Evolutionary conservation across 371 early-diverging fungal genomes (phyloP).

Genomic region (Funneliformis caledonium): DNA sequence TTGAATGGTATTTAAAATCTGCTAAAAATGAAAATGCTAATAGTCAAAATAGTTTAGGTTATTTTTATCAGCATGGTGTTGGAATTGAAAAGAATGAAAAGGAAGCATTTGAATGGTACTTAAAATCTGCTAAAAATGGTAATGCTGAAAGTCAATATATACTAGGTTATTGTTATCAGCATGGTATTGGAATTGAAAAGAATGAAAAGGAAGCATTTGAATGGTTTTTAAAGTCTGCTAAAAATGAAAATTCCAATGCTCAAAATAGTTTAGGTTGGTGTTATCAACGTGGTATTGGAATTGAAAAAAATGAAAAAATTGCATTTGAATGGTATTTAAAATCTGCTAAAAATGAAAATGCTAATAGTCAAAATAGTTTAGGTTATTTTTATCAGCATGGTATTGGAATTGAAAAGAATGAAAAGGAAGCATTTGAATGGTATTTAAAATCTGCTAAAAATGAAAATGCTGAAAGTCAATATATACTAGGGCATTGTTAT

Average conservation of each 20-base stretch:
- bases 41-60: background rate
- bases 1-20: background rate
- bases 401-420: background rate
- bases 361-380: background rate
- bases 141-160: background rate
- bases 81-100: background rate
- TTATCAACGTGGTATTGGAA: no score
- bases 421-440: background rate
- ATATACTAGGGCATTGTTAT: background rate
- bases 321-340: background rate
- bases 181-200: conserved; percentile 45
- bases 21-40: background rate
- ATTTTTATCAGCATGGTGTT: background rate
- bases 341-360: background rate
- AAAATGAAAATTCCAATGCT: conserved; percentile 51
- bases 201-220: conserved; percentile 58
- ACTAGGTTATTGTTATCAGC: no score
- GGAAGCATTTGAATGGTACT: background rate
- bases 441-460: conserved; percentile 2
- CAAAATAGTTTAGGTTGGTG: conserved; percentile 36
- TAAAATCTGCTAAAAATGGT: background rate
- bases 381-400: background rate
- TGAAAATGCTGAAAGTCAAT: background rate
- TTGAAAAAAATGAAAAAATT: background rate
- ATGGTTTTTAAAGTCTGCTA: conserved; percentile 75